Conservation (phyloP, 192 early-diverging fungal genomes). For the Linnemannia zychae region DNA sequence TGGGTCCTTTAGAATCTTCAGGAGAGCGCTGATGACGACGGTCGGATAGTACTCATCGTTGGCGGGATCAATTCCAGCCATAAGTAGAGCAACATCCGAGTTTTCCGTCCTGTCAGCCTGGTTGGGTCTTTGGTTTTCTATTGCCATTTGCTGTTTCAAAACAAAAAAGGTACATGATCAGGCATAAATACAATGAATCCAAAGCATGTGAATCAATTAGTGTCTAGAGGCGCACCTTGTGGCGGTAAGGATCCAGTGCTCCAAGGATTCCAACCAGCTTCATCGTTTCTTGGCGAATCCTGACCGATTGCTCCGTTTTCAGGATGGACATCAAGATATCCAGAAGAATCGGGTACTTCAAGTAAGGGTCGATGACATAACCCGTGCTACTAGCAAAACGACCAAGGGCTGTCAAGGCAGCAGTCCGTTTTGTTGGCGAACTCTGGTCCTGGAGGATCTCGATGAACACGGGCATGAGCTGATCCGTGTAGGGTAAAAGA, state of each 20-base stretch:
- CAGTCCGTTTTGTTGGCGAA: conserved; percentile 84
- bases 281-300: conserved; percentile 85
- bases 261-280: conserved; percentile 94
- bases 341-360: conserved; percentile 88
- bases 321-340: conserved; percentile 83
- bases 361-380: conserved; percentile 90
- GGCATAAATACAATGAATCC: neutral
- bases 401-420: conserved; percentile 87
- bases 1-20: conserved; percentile 89
- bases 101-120: conserved; percentile 62
- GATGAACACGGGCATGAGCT: conserved; percentile 89
- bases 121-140: conserved; percentile 57
- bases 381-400: conserved; percentile 89
- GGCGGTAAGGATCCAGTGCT: conserved; percentile 92
- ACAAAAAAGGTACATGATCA: neutral
- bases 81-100: conserved; percentile 67
- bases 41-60: conserved; percentile 92
- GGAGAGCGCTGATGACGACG: conserved; percentile 88
- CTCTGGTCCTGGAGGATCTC: conserved; percentile 91
- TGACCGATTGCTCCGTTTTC: conserved; percentile 81
- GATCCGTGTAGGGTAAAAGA: conserved; percentile 82
- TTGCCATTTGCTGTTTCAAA: conserved; percentile 60
- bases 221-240: conserved; percentile 57
- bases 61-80: conserved; percentile 79
- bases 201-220: neutral